phyloP scores from a whole-genome alignment of 345 rosid species.

The Rhodamnia rubescens region DNA sequence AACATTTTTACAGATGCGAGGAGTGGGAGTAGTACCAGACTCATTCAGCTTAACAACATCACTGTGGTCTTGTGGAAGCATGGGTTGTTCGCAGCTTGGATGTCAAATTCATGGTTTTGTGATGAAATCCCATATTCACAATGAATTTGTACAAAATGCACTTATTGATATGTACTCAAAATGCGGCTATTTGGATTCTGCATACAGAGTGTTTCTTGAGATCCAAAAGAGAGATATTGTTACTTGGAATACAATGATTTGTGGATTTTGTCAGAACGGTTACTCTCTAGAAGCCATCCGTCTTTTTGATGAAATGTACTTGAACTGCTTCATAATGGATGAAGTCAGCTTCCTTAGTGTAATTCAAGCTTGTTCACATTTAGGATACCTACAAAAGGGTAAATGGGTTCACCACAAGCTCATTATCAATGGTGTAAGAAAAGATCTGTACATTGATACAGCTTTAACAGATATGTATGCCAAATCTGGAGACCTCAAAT shows the following conservation, averaged over 20 bases:
- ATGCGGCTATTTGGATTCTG: constrained; percentile 47
- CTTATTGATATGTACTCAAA: constrained; percentile 73
- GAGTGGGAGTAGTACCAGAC: constrained; percentile 37
- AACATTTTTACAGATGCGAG: constrained; percentile 43
- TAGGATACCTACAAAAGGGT: constrained; percentile 49
- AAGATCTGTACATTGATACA: constrained; percentile 44
- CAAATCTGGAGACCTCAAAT: constrained; percentile 42
- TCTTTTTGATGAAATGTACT: constrained; percentile 54
- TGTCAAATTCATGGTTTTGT: constrained; percentile 59
- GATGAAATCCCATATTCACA: constrained; percentile 42
- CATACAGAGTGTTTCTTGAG: constrained; percentile 39
- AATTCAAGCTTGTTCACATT: constrained; percentile 55
- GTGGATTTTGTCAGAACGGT: constrained; percentile 57
- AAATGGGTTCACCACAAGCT: constrained; percentile 48
- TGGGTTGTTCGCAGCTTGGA: constrained; percentile 39
- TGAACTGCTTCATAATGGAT: constrained; percentile 29
- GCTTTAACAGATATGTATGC: constrained; percentile 84
- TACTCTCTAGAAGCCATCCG: constrained; percentile 35
- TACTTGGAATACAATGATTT: constrained; percentile 84
- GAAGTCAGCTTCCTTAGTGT: constrained; percentile 61
- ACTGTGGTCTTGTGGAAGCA: constrained; percentile 53
- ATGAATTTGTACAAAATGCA: constrained; percentile 52
- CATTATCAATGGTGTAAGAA: constrained; percentile 39
- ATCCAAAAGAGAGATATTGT: constrained; percentile 39
- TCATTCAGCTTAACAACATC: constrained; percentile 59